Evolutionary conservation across 116 monocot genomes (phyloP), one percentile per base, ranked within the genome.

Genomic region (Papilionanthe hybrid): DNA sequence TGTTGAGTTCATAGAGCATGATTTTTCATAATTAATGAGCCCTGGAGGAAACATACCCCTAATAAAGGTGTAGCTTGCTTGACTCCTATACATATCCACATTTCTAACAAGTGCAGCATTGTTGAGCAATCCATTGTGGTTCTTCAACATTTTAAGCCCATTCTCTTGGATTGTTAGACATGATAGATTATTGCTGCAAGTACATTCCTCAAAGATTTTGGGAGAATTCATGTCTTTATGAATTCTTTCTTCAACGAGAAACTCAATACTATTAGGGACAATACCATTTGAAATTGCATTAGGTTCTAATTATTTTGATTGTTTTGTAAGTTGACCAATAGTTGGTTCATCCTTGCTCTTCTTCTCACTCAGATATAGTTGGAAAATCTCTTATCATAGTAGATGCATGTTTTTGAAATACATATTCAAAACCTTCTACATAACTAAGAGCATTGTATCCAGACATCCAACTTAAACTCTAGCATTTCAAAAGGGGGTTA

Each of bases 1-100:
- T 41, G 95, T 90, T 19, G 99, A 87, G 85, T 99, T 99, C n/a
- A 95, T 88, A 77, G 95, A 99, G 84, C 99, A 99, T 20, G 92
- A 78, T 85, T 99, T 99, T 82, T 95, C 99, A 13, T 85, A 84
- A 83, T 99, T 99, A 55, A 90, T 86, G 69, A 99, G 89, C 18
- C 99, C 99, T 57, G 86, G 86, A 47, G 94, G 97, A 50, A 94
- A 79, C 25, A 98, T 73, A 13, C 49, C 75, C 68, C 80, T 87
- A 76, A 65, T 17, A 7, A 45, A 67, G n/a, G 28, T 74, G 37
- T 67, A 69, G 81, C 20, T 79, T 81, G 78, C 78, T 83, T 60
- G 67, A 50, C 69, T 19, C 80, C 37, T 85, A 82, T 7, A 42
- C 29, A 73, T 88, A 78, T 44, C 41, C 69, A 19, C 37, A 50